Evolutionary conservation across 2,329 filamentous ascomycete species (phyloP), one percentile per base, ranked within the genome.

Genomic region (Dactylonectria estremocensis): DNA sequence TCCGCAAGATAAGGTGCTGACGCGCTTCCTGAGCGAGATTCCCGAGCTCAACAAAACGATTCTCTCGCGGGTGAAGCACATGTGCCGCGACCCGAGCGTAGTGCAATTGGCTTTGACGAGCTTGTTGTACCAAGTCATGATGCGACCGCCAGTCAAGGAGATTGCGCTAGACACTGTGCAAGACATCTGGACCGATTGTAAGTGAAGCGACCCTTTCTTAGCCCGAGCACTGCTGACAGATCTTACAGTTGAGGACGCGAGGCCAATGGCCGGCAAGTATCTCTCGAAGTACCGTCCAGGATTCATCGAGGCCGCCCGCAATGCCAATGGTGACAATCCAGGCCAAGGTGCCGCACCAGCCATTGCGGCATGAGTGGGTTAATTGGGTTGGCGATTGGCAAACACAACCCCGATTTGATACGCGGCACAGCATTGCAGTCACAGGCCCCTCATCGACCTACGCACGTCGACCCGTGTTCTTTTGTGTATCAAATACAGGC

Each of bases 11-110:
- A 95, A 96, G 80, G 89, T 97, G 22, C 84, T 99, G 63, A 95
- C 97, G 31, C 90, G 96, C 40, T 97, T 98, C 77, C 83, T 99
- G 50, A 95, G 94, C 56, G 96, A 99, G 80, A 91, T 99, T 37
- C 96, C 96, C 0, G 91, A 93, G 48, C 85, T 99, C 37, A 94
- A 91, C 68, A 80, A 84, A 37, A 86, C 88, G 11, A 90, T 98
- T 68, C 86, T 98, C 2, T 86, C 91, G 53, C 89, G 93, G 56
- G 90, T 98, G 40, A 91, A 90, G 80, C 82, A 83, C 37, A 84
- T 92, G 74, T 93, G 91, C 75, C 85, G 88, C 53, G 90, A 93
- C 77, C 91, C 91, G 6, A 88, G 88, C 53, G 87, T 91, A 70
- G 88, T 91, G 22, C 87, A 86, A 67, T 81, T 92, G 52, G 89